phyloP scores from a whole-genome alignment of 2,329 filamentous ascomycete species.

The Sordariomycetes sp. region DNA sequence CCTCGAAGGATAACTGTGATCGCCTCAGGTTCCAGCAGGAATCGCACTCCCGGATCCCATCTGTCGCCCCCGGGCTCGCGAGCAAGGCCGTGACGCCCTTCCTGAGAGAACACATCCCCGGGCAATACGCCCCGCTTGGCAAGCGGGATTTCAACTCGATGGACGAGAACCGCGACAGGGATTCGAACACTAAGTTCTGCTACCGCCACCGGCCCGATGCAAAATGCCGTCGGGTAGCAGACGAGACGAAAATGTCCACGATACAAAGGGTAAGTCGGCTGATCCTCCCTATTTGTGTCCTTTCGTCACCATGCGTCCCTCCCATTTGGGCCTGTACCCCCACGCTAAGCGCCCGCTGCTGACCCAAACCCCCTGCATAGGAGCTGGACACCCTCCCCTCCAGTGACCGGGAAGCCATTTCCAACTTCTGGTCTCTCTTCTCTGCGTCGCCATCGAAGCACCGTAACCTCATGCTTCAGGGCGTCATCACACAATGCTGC shows the following conservation, averaged over 20 bases:
- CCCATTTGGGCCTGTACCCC: background rate
- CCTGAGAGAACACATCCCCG: conserved; percentile 80
- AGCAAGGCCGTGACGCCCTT: conserved; percentile 78
- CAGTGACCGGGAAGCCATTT: conserved; percentile 87
- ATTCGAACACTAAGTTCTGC: conserved; percentile 81
- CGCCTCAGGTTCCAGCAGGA: conserved; percentile 38
- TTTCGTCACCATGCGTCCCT: background rate
- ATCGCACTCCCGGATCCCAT: conserved; percentile 32
- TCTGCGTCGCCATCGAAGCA: conserved; percentile 91
- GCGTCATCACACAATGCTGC: conserved; percentile 92
- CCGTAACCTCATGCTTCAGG: conserved; percentile 90
- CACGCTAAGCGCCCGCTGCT: conserved; percentile 3
- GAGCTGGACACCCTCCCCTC: conserved; percentile 74
- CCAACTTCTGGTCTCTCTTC: conserved; percentile 96
- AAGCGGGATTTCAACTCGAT: conserved; percentile 33
- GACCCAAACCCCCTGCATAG: conserved; percentile 25
- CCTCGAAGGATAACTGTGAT: conserved; percentile 34
- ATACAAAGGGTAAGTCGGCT: conserved; percentile 63
- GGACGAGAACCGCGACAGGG: conserved; percentile 27
- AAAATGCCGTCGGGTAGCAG: conserved; percentile 84
- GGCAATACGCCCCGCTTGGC: conserved; percentile 73
- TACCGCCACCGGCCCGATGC: conserved; percentile 91
- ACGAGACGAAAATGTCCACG: conserved; percentile 93
- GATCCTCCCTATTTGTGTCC: background rate
- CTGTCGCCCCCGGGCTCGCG: conserved; percentile 48